phyloP scores from a whole-genome alignment of 2,329 filamentous ascomycete species.

The Microsporum canis region DNA sequence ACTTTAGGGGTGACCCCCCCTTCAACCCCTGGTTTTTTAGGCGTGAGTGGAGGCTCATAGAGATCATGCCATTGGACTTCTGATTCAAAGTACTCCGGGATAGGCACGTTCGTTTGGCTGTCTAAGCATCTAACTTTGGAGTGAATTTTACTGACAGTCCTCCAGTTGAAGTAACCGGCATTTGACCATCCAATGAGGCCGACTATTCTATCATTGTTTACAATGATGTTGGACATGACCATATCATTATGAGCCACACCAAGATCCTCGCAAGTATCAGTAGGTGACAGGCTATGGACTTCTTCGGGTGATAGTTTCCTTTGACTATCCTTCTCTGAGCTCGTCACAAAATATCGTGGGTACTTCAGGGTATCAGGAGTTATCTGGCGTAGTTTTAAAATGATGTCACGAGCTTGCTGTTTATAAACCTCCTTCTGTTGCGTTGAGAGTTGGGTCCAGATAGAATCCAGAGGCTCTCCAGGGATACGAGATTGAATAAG shows the following conservation, averaged over 20 bases:
- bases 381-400: constrained; percentile 15
- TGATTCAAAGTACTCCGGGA: constrained; percentile 13
- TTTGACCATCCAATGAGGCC: constrained; percentile 31
- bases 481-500: constrained; percentile 32
- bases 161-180: constrained; percentile 30
- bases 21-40: not conserved
- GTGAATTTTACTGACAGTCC: constrained; percentile 26
- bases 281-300: constrained; percentile 24
- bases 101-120: constrained; percentile 11
- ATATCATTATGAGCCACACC: constrained; percentile 30
- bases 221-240: constrained; percentile 28
- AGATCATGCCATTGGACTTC: constrained; percentile 26
- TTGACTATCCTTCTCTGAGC: constrained; percentile 6
- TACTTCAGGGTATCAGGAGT: constrained; percentile 6
- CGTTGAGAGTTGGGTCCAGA: constrained; percentile 21
- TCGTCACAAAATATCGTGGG: constrained; percentile 16
- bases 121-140: constrained; percentile 19
- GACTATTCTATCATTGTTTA: constrained; percentile 28
- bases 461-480: constrained; percentile 28
- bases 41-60: constrained; percentile 20
- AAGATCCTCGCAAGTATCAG: constrained; percentile 19
- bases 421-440: constrained; percentile 27
- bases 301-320: not conserved
- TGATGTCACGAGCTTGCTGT: constrained; percentile 27
- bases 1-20: not conserved